A percentile compares a stretch with the other conserved stretches of the same genome.
Evolutionary conservation across 2,329 filamentous ascomycete species (phyloP).

Genomic region (Colletotrichum horii): DNA sequence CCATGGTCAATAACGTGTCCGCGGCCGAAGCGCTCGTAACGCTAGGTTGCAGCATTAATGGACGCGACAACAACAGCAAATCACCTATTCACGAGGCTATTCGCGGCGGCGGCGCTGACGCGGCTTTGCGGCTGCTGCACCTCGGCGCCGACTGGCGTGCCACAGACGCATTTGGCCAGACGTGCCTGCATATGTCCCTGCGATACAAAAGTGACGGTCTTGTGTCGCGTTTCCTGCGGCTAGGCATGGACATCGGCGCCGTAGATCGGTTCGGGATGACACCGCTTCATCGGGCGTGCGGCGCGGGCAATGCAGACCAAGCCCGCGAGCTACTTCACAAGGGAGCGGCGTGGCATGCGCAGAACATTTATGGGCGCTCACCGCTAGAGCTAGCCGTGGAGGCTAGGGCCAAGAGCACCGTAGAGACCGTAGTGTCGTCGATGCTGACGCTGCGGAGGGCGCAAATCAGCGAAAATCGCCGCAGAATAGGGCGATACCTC

Average conservation of each 20-base stretch:
- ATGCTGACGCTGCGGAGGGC: rapidly evolving
- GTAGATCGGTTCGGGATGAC: neutral
- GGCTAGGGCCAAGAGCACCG: neutral
- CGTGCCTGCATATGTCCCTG: neutral
- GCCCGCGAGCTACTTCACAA: neutral
- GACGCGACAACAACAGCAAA: neutral
- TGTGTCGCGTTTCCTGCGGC: neutral
- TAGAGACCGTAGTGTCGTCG: neutral
- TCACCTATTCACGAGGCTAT: neutral
- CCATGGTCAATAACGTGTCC: rapidly evolving
- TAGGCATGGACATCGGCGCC: neutral
- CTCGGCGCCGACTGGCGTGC: neutral
- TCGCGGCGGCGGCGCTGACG: neutral
- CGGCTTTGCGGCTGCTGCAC: neutral
- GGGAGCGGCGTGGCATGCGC: neutral
- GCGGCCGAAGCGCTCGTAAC: neutral
- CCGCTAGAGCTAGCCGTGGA: neutral
- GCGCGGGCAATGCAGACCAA: neutral
- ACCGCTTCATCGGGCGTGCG: neutral
- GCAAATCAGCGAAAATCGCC: rapidly evolving
- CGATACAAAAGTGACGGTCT: neutral
- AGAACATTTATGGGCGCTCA: neutral
- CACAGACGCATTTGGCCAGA: neutral
- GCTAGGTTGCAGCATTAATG: neutral
- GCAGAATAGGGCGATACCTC: rapidly evolving